Percentiles rank a stretch among this genome's conserved stretches.
These are phyloP conservation scores for Cerrena zonata DNA, from an alignment of 1,284 basidiomycete species.

Conservation along the genomic window DNA sequence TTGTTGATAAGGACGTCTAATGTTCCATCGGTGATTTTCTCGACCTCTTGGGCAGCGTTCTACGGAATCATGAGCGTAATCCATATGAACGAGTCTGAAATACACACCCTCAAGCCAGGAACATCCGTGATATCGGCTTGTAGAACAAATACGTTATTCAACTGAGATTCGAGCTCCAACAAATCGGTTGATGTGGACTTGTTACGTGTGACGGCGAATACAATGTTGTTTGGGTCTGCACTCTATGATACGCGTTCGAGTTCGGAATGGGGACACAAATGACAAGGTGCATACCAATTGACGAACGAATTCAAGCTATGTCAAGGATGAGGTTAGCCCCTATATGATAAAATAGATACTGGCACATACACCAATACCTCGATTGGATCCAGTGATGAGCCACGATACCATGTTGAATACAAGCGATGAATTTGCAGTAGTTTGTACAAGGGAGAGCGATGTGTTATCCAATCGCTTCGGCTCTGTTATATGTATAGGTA, in stretches of 20 bases:
- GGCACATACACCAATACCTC: constrained; percentile 20
- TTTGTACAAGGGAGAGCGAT: too few relatives aligned
- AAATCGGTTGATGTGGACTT: constrained; percentile 12
- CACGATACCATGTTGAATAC: constrained; percentile 24
- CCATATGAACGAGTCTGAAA: neutral
- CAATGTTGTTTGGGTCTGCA: constrained; percentile 15
- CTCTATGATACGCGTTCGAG: constrained; percentile 1
- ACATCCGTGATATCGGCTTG: constrained; percentile 21
- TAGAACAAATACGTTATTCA: constrained; percentile 21
- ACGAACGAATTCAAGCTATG: constrained; percentile 16
- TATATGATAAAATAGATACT: neutral
- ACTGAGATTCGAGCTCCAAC: constrained; percentile 16
- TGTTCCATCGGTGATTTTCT: constrained; percentile 21
- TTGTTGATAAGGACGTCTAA: constrained; percentile 29
- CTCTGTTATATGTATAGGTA: too few relatives aligned
- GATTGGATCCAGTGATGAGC: constrained; percentile 20
- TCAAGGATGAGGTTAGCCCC: neutral
- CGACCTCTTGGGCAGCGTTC: constrained; percentile 16
- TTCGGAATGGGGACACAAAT: neutral
- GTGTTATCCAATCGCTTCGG: too few relatives aligned
- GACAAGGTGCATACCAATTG: constrained; percentile 12
- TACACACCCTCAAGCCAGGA: constrained; percentile 18
- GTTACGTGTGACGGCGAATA: constrained; percentile 25
- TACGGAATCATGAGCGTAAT: constrained; percentile 1
- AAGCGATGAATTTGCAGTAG: too few relatives aligned